These are phyloP conservation scores for Scleroderma bovista DNA, from an alignment of 768 basidiomycete species.

Conservation along the genomic window DNA sequence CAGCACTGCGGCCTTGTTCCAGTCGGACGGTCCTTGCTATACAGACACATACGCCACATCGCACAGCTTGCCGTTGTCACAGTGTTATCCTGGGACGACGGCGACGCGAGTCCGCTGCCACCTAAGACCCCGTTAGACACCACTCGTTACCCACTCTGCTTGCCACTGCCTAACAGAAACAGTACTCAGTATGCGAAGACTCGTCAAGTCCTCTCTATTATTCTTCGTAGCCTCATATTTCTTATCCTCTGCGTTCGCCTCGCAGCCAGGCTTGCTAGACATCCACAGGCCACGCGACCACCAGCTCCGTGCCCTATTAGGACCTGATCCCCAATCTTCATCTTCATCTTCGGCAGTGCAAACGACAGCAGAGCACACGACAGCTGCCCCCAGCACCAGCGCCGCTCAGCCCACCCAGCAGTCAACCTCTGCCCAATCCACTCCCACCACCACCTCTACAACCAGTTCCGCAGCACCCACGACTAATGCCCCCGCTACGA, in stretches of 20 bases:
- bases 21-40: not conserved
- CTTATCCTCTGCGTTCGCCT: conserved; percentile 19
- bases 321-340: not conserved
- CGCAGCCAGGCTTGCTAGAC: conserved; percentile 14
- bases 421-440: not conserved
- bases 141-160: conserved; percentile 14
- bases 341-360: conserved; percentile 1
- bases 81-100: conserved; percentile 3
- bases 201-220: conserved; percentile 11
- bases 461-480: conserved; percentile 3
- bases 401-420: conserved; percentile 4
- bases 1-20: not conserved
- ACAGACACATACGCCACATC: not conserved
- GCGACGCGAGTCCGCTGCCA: conserved; percentile 12
- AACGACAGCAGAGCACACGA: not conserved
- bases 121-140: conserved; percentile 19
- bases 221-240: conserved; percentile 23
- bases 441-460: conserved; percentile 5
- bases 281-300: conserved; percentile 2
- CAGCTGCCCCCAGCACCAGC: conserved; percentile 10
- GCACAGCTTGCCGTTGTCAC: conserved; percentile 1
- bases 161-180: conserved; percentile 6
- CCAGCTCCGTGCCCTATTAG: conserved; percentile 10
- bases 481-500: not conserved
- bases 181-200: conserved; percentile 19